Evolutionary conservation across 2,329 filamentous ascomycete species (phyloP), one percentile per base, ranked within the genome.

Genomic region (Talaromyces sp.): DNA sequence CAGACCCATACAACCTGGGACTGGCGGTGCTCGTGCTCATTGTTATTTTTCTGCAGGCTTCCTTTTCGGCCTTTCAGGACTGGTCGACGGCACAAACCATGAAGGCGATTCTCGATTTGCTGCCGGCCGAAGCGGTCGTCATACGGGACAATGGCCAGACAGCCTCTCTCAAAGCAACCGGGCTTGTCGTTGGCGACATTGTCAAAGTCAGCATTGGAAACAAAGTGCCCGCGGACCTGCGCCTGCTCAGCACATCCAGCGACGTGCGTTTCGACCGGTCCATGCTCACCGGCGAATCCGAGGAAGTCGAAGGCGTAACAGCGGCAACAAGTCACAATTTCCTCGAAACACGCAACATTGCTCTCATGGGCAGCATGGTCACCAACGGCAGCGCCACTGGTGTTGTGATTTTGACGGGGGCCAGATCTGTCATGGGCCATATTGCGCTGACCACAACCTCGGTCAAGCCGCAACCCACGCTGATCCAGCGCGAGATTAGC

Each of bases 291-390:
- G 88, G 88, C 40, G 88, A 90, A 78, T 88, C 89, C 0, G 79
- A 85, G 5, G 88, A 89, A 28, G 76, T 92, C 9, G 78, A 85
- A 7, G 89, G 84, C 1, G 83, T 86, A 0, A 82, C 88, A 8
- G 82, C 90, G 14, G 83, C 81, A 0, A 89, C 87, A 0, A 89
- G 92, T 67, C 78, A 82, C 33, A 92, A 92, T 73, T 92, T 91
- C 70, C 85, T 94, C 34, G 90, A 93, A 70, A 93, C 89, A 4
- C 84, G 85, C 53, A 90, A 88, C 67, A 90, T 93, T 60, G 89
- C 89, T 23, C 80, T 93, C 23, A 89, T 92, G 73, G 90, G 90
- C 28, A 92, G 90, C 0, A 87, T 91, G 66, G 92, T 89, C 65
- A 87, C 89, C 4, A 87, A 87, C 18, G 90, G 90, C 2, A 87